Conservation (phyloP, 192 early-diverging fungal species). For the Coemansia asiatica region DNA sequence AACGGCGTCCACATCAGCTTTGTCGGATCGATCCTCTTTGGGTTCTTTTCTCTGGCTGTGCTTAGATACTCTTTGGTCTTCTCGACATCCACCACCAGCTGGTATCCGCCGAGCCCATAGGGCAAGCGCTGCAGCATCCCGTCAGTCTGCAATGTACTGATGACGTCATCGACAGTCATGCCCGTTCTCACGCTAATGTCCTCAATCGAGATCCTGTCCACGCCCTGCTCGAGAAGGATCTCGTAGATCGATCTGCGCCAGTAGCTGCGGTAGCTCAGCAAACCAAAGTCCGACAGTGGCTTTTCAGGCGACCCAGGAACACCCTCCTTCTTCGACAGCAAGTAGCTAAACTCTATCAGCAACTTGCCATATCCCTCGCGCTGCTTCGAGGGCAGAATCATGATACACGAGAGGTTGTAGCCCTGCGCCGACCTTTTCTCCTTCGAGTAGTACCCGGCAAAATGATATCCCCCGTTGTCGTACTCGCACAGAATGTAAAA, state of each 20-base stretch:
- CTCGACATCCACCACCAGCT: constrained; percentile 52
- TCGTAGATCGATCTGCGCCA: constrained; percentile 79
- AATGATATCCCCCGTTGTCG: constrained; percentile 73
- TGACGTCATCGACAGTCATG: constrained; percentile 80
- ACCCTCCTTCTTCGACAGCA: constrained; percentile 74
- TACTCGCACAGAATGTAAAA: constrained; percentile 90
- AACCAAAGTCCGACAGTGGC: constrained; percentile 86
- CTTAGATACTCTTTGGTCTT: constrained; percentile 51
- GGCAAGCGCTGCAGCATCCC: constrained; percentile 38
- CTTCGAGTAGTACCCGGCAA: constrained; percentile 98
- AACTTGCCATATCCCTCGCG: constrained; percentile 90
- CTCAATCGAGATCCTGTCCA: constrained; percentile 28
- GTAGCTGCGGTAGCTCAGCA: constrained; percentile 84
- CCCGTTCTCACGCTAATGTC: constrained; percentile 69
- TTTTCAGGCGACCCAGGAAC: constrained; percentile 86
- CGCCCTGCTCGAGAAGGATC: constrained; percentile 51
- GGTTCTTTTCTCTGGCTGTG: constrained; percentile 57
- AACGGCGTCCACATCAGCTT: constrained; percentile 74
- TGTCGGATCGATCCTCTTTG: constrained; percentile 55
- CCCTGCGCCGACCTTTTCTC: constrained; percentile 82
- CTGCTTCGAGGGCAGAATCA: constrained; percentile 85
- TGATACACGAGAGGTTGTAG: constrained; percentile 94
- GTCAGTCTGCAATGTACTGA: constrained; percentile 69
- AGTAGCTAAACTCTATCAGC: constrained; percentile 91
- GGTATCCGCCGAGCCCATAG: constrained; percentile 35